These are phyloP conservation scores for Pichia sp. DNA, from an alignment of 1,139 yeast genomes.

Conservation along the genomic window DNA sequence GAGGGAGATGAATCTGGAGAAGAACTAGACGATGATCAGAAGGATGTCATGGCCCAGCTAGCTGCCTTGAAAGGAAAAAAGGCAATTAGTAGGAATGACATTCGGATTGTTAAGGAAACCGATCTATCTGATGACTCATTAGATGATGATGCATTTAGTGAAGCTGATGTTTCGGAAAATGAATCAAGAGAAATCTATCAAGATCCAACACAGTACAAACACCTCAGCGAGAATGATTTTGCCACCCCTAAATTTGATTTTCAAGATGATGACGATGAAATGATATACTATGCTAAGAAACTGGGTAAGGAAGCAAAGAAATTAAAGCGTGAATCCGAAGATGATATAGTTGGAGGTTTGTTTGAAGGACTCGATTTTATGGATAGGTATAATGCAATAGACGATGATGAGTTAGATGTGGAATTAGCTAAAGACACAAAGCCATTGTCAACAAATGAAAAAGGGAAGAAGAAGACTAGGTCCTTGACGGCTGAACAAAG, in stretches of 20 bases:
- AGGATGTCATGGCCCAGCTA: conserved; percentile 15
- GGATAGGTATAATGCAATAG: conserved; percentile 10
- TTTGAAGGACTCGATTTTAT: conserved; percentile 45
- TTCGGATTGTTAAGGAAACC: conserved; percentile 20
- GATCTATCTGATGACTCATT: conserved; percentile 18
- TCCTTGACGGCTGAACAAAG: not conserved
- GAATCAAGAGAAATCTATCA: too few relatives aligned
- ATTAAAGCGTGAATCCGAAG: conserved; percentile 21
- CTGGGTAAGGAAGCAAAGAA: conserved; percentile 39
- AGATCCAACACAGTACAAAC: too few relatives aligned
- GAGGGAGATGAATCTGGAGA: conserved; percentile 8
- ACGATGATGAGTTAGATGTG: not conserved
- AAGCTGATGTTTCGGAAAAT: conserved; percentile 5
- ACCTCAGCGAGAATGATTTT: too few relatives aligned
- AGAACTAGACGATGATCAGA: conserved; percentile 24
- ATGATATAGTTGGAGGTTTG: conserved; percentile 27
- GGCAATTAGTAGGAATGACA: conserved; percentile 6
- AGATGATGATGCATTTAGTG: conserved; percentile 16
- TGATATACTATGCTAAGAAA: conserved; percentile 67
- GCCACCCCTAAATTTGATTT: conserved; percentile 23
- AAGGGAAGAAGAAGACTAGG: not conserved
- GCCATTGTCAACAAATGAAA: not conserved
- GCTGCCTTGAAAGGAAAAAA: conserved; percentile 13
- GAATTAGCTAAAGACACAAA: not conserved
- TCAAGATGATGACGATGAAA: conserved; percentile 58